Conservation (phyloP, 2,329 filamentous ascomycete species). For the Clonostachys solani region DNA sequence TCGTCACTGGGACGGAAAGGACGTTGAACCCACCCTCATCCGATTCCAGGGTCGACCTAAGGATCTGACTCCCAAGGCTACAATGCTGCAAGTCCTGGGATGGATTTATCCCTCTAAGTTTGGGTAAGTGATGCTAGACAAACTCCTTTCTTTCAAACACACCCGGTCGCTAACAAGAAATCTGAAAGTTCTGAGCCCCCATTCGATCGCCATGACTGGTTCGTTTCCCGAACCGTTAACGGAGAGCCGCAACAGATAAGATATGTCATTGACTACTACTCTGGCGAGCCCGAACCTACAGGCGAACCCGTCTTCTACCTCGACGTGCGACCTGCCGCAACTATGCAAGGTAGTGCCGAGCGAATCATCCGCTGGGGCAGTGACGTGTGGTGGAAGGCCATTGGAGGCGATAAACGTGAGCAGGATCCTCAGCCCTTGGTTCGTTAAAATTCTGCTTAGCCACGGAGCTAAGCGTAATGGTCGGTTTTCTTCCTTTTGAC, state of each 20-base stretch:
- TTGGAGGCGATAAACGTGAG: constrained; percentile 63
- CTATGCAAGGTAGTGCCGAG: constrained; percentile 76
- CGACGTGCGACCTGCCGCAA: constrained; percentile 86
- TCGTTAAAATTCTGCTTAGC: constrained; percentile 7
- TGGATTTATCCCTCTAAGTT: constrained; percentile 77
- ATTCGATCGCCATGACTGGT: constrained; percentile 98
- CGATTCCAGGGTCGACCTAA: constrained; percentile 86
- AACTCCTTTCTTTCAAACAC: constrained; percentile 5
- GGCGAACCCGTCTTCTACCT: constrained; percentile 95
- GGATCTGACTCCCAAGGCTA: constrained; percentile 88
- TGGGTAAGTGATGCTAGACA: constrained; percentile 44
- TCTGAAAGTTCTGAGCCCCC: constrained; percentile 67
- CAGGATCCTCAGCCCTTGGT: constrained; percentile 27
- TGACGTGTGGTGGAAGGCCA: constrained; percentile 90
- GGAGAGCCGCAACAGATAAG: constrained; percentile 73
- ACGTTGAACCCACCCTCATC: constrained; percentile 66
- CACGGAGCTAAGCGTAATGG: background rate
- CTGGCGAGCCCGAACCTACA: constrained; percentile 72
- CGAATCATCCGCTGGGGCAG: constrained; percentile 84
- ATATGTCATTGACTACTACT: constrained; percentile 97
- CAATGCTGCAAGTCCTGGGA: constrained; percentile 75
- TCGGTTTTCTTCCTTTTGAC: background rate
- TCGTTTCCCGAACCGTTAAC: constrained; percentile 67
- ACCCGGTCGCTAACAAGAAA: constrained; percentile 7
- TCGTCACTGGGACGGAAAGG: constrained; percentile 47